phyloP scores from a whole-genome alignment of 176 grass and related monocot genomes.

The Aegilops sharonensis region DNA sequence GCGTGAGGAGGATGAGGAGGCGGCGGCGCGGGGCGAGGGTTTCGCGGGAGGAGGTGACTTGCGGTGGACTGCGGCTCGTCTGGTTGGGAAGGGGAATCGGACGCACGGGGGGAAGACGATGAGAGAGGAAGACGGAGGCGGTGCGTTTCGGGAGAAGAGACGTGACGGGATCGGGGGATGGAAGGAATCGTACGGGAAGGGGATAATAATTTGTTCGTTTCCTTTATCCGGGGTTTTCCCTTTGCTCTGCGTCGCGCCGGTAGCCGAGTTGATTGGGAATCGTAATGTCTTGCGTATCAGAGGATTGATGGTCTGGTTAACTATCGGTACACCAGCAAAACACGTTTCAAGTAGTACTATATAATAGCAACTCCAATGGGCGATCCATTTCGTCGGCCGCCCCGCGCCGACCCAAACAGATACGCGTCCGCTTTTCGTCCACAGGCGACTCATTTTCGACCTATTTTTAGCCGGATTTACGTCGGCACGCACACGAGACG shows the following conservation, averaged over 20 bases:
- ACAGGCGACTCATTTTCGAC: too few species aligned
- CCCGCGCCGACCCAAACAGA: too few species aligned
- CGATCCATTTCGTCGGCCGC: too few species aligned
- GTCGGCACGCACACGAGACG: too few species aligned
- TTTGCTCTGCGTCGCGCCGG: conserved; percentile 13
- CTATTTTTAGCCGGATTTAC: too few species aligned
- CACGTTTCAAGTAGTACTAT: too few species aligned
- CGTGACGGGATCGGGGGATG: conserved; percentile 50
- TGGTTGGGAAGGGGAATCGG: conserved; percentile 38
- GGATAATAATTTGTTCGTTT: conserved; percentile 41
- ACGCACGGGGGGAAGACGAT: neutral
- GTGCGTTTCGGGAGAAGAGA: conserved; percentile 44
- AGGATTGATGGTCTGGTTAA: neutral
- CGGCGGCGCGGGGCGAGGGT: neutral
- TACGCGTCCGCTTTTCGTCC: too few species aligned
- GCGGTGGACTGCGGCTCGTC: conserved; percentile 47
- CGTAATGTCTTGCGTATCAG: conserved; percentile 4
- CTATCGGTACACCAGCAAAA: too few species aligned
- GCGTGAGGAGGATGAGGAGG: neutral
- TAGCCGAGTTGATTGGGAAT: conserved; percentile 34
- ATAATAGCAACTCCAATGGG: too few species aligned
- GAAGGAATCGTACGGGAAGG: conserved; percentile 30
- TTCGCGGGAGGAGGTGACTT: conserved; percentile 20
- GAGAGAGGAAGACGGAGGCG: neutral
- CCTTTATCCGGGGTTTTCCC: conserved; percentile 44